Conservation (phyloP, 352 stramenopile genomes). For the Phytophthora cactorum region DNA sequence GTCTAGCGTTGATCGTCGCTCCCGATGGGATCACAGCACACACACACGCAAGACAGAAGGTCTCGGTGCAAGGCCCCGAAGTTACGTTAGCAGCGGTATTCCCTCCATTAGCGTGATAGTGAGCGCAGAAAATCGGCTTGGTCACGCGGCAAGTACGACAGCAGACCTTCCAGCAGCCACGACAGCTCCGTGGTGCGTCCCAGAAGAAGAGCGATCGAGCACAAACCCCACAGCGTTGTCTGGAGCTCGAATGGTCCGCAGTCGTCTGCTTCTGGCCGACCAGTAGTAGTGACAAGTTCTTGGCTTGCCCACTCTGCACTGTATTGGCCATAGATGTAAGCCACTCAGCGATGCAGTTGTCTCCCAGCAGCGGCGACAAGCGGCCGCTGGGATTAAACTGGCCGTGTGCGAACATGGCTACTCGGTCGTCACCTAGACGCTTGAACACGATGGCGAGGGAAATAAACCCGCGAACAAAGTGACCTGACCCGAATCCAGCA, state of each 20-base stretch:
- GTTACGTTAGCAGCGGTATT: constrained; percentile 24
- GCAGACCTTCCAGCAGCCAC: constrained; percentile 70
- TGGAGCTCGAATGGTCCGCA: constrained; percentile 6
- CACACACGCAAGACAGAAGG: constrained; percentile 77
- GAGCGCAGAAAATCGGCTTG: constrained; percentile 79
- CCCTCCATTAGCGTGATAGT: constrained; percentile 48
- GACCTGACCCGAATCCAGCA: constrained; percentile 16
- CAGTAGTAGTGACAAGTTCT: constrained; percentile 74
- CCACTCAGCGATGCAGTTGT: constrained; percentile 64
- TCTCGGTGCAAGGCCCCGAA: constrained; percentile 66
- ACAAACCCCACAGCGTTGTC: constrained; percentile 62
- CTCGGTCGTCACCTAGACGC: constrained; percentile 56
- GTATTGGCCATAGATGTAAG: constrained; percentile 70
- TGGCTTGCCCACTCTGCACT: constrained; percentile 69
- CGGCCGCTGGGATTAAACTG: constrained; percentile 70
- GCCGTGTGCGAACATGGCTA: constrained; percentile 71
- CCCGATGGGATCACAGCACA: constrained; percentile 68
- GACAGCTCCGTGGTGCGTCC: constrained; percentile 60
- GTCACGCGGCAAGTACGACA: constrained; percentile 72
- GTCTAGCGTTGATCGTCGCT: constrained; percentile 68
- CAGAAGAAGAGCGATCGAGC: constrained; percentile 69
- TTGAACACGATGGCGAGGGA: constrained; percentile 75
- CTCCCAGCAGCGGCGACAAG: constrained; percentile 55
- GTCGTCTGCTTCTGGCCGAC: constrained; percentile 29
- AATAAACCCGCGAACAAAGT: constrained; percentile 67